Conservation (phyloP, 805 yeast genomes). For the Saturnispora galanensis region DNA sequence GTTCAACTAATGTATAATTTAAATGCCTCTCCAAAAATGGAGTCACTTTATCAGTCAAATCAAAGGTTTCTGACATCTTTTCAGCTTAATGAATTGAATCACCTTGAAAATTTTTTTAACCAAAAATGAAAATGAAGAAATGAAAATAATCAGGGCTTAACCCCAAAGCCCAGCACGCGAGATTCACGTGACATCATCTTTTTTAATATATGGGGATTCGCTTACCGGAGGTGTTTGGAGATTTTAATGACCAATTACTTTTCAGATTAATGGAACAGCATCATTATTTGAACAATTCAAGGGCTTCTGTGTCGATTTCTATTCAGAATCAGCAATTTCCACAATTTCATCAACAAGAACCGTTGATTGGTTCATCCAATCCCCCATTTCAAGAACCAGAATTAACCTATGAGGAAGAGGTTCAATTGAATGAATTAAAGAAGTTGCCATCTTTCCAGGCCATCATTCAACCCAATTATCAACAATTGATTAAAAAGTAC, state of each 20-base stretch:
- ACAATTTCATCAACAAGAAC: background rate
- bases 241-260: too few relatives aligned
- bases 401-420: constrained; percentile 21
- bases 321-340: constrained; percentile 1
- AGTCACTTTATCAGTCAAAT: constrained; percentile 42
- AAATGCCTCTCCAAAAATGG: constrained; percentile 57
- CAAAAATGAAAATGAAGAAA: background rate
- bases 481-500: constrained; percentile 19
- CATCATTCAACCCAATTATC: constrained; percentile 26
- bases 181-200: constrained; percentile 1
- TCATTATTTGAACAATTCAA: constrained; percentile 10
- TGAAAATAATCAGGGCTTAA: constrained; percentile 1
- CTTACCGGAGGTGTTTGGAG: too few relatives aligned
- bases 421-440: constrained; percentile 23
- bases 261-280: constrained; percentile 6
- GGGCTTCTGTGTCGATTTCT: constrained; percentile 8
- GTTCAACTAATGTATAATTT: constrained; percentile 30
- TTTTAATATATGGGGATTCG: background rate
- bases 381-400: constrained; percentile 5
- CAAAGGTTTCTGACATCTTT: constrained; percentile 35
- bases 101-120: background rate
- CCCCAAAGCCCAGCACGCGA: constrained; percentile 3
- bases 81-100: constrained; percentile 3
- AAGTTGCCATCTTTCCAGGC: constrained; percentile 29
- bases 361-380: too few relatives aligned